Conservation (phyloP, 306 rosid species). For the Sphenostylis stenocarpa region DNA sequence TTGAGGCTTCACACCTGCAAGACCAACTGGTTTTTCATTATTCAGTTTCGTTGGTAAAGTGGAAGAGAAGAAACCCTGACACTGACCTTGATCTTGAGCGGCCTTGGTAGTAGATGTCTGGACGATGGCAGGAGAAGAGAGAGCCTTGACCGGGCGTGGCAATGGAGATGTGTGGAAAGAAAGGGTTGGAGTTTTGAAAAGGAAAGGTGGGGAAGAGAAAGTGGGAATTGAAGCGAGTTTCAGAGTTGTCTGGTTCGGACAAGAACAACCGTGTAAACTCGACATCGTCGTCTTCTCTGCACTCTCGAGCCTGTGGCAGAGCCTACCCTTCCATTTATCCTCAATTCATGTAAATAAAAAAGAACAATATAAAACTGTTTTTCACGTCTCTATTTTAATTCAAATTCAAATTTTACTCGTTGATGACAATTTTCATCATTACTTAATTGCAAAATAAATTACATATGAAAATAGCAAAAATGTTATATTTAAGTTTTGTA, state of each 20-base stretch:
- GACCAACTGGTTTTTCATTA: neutral
- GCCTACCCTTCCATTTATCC: constrained; percentile 8
- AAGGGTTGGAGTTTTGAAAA: constrained; percentile 30
- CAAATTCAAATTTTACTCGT: neutral
- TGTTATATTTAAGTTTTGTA: no score
- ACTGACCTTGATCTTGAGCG: constrained; percentile 54
- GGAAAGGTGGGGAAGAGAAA: constrained; percentile 40
- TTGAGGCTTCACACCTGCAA: constrained; percentile 58
- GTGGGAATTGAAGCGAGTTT: constrained; percentile 47
- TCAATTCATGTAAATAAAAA: neutral
- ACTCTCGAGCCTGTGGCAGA: neutral
- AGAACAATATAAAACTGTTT: neutral
- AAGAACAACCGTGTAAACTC: constrained; percentile 56
- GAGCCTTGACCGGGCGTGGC: constrained; percentile 42
- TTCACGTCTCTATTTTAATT: neutral
- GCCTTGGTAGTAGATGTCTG: constrained; percentile 39
- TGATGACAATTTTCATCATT: neutral
- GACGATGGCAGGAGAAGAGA: constrained; percentile 48
- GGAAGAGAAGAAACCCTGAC: neutral
- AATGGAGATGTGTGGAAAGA: constrained; percentile 37
- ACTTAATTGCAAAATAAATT: no score
- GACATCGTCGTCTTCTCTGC: constrained; percentile 18
- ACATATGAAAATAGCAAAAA: no score
- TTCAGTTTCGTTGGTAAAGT: neutral
- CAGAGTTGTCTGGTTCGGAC: constrained; percentile 49